These are phyloP conservation scores for Stachybotrys chartarum DNA, from an alignment of 2,329 filamentous ascomycete species.

Conservation along the genomic window DNA sequence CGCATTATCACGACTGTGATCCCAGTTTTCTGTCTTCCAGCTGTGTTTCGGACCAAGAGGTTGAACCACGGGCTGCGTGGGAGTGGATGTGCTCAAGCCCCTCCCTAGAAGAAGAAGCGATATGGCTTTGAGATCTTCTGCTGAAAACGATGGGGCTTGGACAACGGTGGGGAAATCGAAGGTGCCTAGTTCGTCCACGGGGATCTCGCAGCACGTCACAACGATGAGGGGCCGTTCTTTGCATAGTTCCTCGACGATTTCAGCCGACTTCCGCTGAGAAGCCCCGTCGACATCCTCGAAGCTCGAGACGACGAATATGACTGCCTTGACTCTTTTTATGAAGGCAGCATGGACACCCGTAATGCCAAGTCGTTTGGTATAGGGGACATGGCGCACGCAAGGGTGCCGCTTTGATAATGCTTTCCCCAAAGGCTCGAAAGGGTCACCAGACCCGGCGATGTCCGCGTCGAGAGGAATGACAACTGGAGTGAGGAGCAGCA, in stretches of 20 bases:
- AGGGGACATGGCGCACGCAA: slow-evolving; percentile 64
- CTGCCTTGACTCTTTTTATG: slow-evolving; percentile 49
- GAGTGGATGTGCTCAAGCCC: slow-evolving; percentile 1
- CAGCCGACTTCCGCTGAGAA: slow-evolving; percentile 45
- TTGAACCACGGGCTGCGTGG: slow-evolving; percentile 2
- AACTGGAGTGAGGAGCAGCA: slow-evolving; percentile 56
- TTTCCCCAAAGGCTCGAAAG: slow-evolving; percentile 64
- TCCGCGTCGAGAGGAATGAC: slow-evolving; percentile 37
- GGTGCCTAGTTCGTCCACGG: slow-evolving; percentile 29
- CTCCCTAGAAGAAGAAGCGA: slow-evolving; percentile 46
- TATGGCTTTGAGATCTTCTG: slow-evolving; percentile 38
- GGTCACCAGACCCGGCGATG: slow-evolving; percentile 45
- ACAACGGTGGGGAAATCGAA: slow-evolving; percentile 44
- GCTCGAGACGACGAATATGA: slow-evolving; percentile 55
- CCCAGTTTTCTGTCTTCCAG: slow-evolving; percentile 36
- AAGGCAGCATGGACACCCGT: slow-evolving; percentile 57
- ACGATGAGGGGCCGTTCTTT: slow-evolving; percentile 44
- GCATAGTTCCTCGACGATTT: slow-evolving; percentile 33
- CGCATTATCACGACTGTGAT: slow-evolving; percentile 28
- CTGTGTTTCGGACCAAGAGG: background rate
- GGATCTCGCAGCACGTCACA: slow-evolving; percentile 41
- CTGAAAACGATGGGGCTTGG: slow-evolving; percentile 40
- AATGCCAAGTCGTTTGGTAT: slow-evolving; percentile 56
- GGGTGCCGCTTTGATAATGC: slow-evolving; percentile 53
- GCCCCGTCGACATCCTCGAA: slow-evolving; percentile 37